These are phyloP conservation scores for Gaertneriomyces sp. DNA, from an alignment of 192 early-diverging fungal species.

Conservation along the genomic window DNA sequence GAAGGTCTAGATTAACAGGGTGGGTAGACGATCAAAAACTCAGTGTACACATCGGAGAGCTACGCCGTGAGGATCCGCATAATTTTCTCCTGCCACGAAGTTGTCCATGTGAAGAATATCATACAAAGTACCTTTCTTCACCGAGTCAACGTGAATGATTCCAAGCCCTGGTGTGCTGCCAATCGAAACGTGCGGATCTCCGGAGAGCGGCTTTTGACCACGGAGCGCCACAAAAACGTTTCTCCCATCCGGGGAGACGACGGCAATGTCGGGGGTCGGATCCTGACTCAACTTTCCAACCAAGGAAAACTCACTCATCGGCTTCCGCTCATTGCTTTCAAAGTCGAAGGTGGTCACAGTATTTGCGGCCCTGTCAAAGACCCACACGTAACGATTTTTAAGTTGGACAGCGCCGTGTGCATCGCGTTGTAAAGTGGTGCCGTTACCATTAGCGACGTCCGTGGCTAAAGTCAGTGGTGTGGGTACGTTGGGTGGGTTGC, in stretches of 20 bases:
- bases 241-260: not conserved
- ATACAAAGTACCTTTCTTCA: too few species aligned
- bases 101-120: too few species aligned
- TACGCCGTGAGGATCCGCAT: too few species aligned
- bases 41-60: too few species aligned
- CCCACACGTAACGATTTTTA: constrained; percentile 4
- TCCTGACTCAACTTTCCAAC: not conserved
- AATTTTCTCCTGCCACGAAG: too few species aligned
- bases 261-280: not conserved
- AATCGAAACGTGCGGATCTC: not conserved
- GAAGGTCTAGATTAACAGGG: too few species aligned
- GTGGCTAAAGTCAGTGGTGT: not conserved
- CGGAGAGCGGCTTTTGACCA: not conserved
- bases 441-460: not conserved
- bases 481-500: not conserved
- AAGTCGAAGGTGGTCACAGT: not conserved
- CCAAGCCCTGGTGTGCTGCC: not conserved
- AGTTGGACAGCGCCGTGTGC: not conserved
- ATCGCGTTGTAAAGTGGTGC: not conserved
- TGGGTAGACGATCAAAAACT: too few species aligned
- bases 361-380: not conserved
- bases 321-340: not conserved
- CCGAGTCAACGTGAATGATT: not conserved
- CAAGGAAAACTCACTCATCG: not conserved
- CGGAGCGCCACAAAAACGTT: not conserved